Conservation (phyloP, 768 basidiomycete genomes). For the Sporobolomyces phaffii region DNA sequence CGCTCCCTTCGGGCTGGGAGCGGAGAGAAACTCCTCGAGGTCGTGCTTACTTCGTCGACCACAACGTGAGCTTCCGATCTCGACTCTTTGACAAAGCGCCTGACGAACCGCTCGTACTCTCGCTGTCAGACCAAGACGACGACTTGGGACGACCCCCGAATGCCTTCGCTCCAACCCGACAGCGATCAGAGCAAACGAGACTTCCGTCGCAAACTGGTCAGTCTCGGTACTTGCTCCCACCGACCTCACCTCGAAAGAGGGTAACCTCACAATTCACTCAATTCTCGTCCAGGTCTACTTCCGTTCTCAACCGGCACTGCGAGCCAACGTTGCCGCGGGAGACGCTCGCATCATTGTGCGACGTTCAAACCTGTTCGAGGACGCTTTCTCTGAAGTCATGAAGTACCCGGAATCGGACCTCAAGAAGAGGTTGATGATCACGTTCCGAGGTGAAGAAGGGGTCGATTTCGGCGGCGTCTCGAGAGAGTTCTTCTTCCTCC, state of each 20-base stretch:
- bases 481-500: conserved; percentile 96
- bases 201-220: conserved; percentile 82
- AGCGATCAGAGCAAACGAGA: conserved; percentile 99
- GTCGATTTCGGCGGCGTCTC: conserved; percentile 89
- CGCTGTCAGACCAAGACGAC: conserved; percentile 83
- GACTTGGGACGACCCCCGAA: conserved; percentile 93
- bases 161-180: conserved; percentile 81
- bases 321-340: conserved; percentile 71
- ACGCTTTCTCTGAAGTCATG: conserved; percentile 99
- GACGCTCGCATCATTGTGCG: conserved; percentile 98
- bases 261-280: neutral
- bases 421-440: conserved; percentile 98
- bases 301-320: conserved; percentile 94
- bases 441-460: conserved; percentile 79
- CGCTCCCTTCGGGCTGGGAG: conserved; percentile 96
- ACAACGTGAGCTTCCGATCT: conserved; percentile 61
- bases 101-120: no score
- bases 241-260: neutral
- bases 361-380: conserved; percentile 95
- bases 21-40: conserved; percentile 97
- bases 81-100: no score
- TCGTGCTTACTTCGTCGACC: conserved; percentile 96
- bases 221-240: neutral
- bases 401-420: conserved; percentile 90
- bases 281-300: conserved; percentile 83